Evolutionary conservation across 441 rosid species (phyloP).

Genomic region (Lagerstroemia fauriei): DNA sequence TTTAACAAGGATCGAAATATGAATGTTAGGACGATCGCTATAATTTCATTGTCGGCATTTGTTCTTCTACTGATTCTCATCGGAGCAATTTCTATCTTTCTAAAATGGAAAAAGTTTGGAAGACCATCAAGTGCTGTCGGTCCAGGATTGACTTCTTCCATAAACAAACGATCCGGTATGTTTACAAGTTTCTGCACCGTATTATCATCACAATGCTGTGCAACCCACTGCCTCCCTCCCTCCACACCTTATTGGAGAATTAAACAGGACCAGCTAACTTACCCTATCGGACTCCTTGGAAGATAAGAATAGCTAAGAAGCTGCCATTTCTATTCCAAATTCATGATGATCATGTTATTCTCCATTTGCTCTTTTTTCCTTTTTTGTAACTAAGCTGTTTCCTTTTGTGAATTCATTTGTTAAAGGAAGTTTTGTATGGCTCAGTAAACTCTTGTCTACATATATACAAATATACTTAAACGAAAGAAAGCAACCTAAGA

Average conservation of each 20-base stretch:
- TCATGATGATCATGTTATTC: too few relatives aligned
- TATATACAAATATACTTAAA: too few relatives aligned
- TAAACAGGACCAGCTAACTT: too few relatives aligned
- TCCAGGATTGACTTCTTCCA: conserved; percentile 61
- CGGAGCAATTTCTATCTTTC: conserved; percentile 61
- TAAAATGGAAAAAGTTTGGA: conserved; percentile 78
- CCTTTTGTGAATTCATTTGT: background rate
- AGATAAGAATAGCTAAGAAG: too few relatives aligned
- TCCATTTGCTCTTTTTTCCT: too few relatives aligned
- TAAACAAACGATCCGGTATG: conserved; percentile 85
- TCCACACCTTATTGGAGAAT: too few relatives aligned
- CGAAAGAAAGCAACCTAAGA: background rate
- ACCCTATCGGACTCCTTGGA: too few relatives aligned
- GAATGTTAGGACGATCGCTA: conserved; percentile 65
- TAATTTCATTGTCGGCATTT: conserved; percentile 74
- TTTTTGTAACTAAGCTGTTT: background rate
- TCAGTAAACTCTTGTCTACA: background rate
- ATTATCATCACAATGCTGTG: background rate
- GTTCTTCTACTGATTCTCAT: conserved; percentile 67
- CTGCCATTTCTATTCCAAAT: too few relatives aligned
- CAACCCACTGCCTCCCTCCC: background rate
- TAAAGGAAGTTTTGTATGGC: background rate
- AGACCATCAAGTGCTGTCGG: conserved; percentile 82
- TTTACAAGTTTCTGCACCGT: background rate
- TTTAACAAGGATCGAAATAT: conserved; percentile 66